Evolutionary conservation across 768 basidiomycete genomes (phyloP).

Genomic region (Calocybe gangraenosa): DNA sequence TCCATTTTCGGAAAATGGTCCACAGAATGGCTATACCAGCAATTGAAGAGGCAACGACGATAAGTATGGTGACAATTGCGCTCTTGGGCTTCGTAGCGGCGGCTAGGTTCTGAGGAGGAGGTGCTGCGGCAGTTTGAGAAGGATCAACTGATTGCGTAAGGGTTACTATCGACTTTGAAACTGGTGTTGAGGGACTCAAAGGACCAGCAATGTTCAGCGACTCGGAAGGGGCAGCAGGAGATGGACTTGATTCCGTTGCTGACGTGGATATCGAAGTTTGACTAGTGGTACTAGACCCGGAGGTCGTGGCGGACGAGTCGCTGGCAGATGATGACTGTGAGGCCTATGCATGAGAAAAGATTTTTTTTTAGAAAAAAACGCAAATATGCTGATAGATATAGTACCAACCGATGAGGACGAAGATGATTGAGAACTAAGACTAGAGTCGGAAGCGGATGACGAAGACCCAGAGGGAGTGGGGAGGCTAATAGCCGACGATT

Average conservation of each 20-base stretch:
- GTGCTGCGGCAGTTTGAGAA: slow-evolving; percentile 22
- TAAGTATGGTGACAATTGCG: slow-evolving; percentile 56
- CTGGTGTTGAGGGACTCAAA: slow-evolving; percentile 12
- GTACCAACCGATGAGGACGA: slow-evolving; percentile 11
- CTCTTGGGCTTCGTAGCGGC: slow-evolving; percentile 27
- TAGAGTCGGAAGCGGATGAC: slow-evolving; percentile 12
- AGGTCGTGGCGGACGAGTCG: slow-evolving; percentile 1
- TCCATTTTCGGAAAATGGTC: slow-evolving; percentile 93
- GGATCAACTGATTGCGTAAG: slow-evolving; percentile 24
- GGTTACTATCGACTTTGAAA: slow-evolving; percentile 21
- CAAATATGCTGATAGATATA: not conserved
- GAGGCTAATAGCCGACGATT: slow-evolving; percentile 9
- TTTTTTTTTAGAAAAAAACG: no score
- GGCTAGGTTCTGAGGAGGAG: slow-evolving; percentile 24
- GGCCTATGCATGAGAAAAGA: slow-evolving; percentile 4
- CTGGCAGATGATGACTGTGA: slow-evolving; percentile 4
- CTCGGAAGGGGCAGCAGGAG: slow-evolving; percentile 15
- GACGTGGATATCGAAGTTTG: slow-evolving; percentile 3
- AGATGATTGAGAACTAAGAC: slow-evolving; percentile 10
- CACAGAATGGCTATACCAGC: slow-evolving; percentile 72
- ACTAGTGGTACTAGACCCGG: slow-evolving; percentile 11
- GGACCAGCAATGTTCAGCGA: slow-evolving; percentile 19
- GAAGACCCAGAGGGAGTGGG: slow-evolving; percentile 1
- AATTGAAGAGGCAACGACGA: slow-evolving; percentile 63
- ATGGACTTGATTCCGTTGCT: slow-evolving; percentile 1